Evolutionary conservation across 140 eudicot genomes (phyloP), one percentile per base, ranked within the genome.

Genomic region (Stevia rebaudiana): DNA sequence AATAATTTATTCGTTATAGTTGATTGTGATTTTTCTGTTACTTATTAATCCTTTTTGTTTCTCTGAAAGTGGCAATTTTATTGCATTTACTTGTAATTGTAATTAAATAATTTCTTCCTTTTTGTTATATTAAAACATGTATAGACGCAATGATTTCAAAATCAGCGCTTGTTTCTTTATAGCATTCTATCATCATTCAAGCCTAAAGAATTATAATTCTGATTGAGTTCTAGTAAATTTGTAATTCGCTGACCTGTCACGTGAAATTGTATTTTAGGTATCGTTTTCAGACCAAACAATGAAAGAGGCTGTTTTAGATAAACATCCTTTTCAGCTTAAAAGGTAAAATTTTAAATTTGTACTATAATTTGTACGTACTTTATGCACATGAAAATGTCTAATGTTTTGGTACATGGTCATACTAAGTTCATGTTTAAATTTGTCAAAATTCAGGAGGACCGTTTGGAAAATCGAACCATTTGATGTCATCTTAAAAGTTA

Each of bases 251-350:
- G 42, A 70, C 47, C 11, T 47, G 42, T 65, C 22, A 43, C 28
- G 35, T 50, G 68, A 57, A 63, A 49, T 71, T 71, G 74, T 58
- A 52, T 62, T 39, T 59, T 71, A 89, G 97, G 87, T 89, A 70
- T 81, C 83, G 11, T 89, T 89, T 84, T 66, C 91, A 28, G 82
- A 79, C 65, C 78, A 81, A 62, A 74, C 78, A 50, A 82, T 86
- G 86, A 89, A 89, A 77, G 80, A 57, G 44, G 89, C 83, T 52
- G 68, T 79, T 64, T 78, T 89, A 65, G 72, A 81, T 40, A 76
- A 86, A 80, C 87, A 89, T 59, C 97, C 97, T 35, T 69, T 83
- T 73, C 69, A 56, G 68, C 84, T 89, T 62, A 89, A 89, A 79
- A 86, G 97, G 97, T 89, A 83, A 31, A 51, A 13, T 11, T 44